Conservation (phyloP, 805 yeast genomes). For the Saturnispora gosingensis region DNA sequence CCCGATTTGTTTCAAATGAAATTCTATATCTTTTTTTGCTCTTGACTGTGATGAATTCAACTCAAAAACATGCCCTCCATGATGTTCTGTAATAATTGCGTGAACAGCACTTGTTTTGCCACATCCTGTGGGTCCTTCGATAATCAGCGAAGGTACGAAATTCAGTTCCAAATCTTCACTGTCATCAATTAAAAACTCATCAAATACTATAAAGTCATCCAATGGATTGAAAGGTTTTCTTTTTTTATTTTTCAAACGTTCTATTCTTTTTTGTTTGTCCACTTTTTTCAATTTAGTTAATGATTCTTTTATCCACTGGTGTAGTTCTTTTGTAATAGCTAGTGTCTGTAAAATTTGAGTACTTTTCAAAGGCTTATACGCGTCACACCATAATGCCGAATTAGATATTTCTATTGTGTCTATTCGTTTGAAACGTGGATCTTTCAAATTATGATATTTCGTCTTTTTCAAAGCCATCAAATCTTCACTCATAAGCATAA, state of each 20-base stretch:
- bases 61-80: slow-evolving; percentile 71
- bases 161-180: slow-evolving; percentile 28
- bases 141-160: slow-evolving; percentile 54
- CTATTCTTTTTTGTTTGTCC: slow-evolving; percentile 21
- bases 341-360: slow-evolving; percentile 29
- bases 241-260: slow-evolving; percentile 16
- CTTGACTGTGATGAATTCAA: slow-evolving; percentile 68
- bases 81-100: slow-evolving; percentile 47
- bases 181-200: slow-evolving; percentile 19
- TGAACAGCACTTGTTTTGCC: slow-evolving; percentile 74
- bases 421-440: slow-evolving; percentile 11
- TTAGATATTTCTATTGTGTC: not conserved
- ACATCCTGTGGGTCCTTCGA: slow-evolving; percentile 63
- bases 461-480: not conserved
- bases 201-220: slow-evolving; percentile 33
- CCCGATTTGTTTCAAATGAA: slow-evolving; percentile 64
- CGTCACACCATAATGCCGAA: slow-evolving; percentile 32
- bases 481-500: not conserved
- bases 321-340: slow-evolving; percentile 20
- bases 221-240: slow-evolving; percentile 12
- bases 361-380: slow-evolving; percentile 33
- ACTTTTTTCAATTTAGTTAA: slow-evolving; percentile 27
- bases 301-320: slow-evolving; percentile 34
- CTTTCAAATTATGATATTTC: slow-evolving; percentile 10
- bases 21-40: slow-evolving; percentile 59